Evolutionary conservation across 495 filamentous ascomycete genomes (phyloP).

Genomic region (Bryoglossum gracile): DNA sequence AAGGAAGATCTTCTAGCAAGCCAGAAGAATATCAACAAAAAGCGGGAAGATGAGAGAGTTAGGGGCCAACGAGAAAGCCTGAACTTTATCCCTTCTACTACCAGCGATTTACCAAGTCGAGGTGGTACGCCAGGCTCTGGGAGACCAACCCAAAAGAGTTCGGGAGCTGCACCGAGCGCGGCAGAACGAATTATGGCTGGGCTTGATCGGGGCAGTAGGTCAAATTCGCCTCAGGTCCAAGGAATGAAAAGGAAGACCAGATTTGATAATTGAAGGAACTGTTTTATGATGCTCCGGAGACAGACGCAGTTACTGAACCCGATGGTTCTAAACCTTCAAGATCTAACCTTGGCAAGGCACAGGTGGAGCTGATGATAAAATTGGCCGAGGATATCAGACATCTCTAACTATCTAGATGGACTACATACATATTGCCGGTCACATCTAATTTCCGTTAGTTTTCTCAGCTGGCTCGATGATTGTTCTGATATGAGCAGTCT

Average conservation of each 20-base stretch:
- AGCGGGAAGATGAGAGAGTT: slow-evolving; percentile 49
- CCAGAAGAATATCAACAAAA: slow-evolving; percentile 54
- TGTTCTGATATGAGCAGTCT: too few relatives aligned
- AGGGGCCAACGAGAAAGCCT: slow-evolving; percentile 51
- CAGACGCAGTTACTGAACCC: slow-evolving; percentile 12
- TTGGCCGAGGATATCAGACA: too few relatives aligned
- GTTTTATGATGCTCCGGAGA: not conserved
- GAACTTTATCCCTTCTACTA: slow-evolving; percentile 64
- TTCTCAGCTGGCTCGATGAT: too few relatives aligned
- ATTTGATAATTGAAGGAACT: slow-evolving; percentile 36
- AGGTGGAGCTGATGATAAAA: too few relatives aligned
- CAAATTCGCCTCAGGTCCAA: slow-evolving; percentile 23
- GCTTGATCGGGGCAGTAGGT: slow-evolving; percentile 31
- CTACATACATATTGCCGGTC: too few relatives aligned
- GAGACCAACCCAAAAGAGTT: slow-evolving; percentile 25
- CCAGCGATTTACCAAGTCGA: slow-evolving; percentile 9
- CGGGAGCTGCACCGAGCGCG: too few relatives aligned
- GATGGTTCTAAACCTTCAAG: too few relatives aligned
- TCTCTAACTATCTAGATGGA: too few relatives aligned
- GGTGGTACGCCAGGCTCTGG: slow-evolving; percentile 21
- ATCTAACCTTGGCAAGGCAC: too few relatives aligned
- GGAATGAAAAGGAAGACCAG: slow-evolving; percentile 38
- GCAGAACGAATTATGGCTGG: slow-evolving; percentile 35
- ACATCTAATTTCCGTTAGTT: too few relatives aligned
- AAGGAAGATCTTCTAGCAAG: slow-evolving; percentile 60